These are phyloP conservation scores for Geosmithia morbida DNA, from an alignment of 2,329 filamentous ascomycete species.

Conservation along the genomic window DNA sequence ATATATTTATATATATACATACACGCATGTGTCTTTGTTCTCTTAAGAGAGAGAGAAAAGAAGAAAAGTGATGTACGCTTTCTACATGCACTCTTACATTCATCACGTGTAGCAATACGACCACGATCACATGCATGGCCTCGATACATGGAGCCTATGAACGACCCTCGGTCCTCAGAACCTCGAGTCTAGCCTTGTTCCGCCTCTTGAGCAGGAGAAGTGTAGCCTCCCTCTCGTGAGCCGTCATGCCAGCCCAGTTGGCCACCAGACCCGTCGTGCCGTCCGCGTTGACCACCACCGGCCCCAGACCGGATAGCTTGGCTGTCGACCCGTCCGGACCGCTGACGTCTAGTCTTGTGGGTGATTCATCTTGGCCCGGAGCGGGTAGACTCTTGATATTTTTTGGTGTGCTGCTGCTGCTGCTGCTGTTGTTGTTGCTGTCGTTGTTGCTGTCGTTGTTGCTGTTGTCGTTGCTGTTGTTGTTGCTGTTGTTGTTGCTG, in stretches of 20 bases:
- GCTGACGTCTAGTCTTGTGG: constrained; percentile 14
- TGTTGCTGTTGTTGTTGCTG: neutral
- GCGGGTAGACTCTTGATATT: constrained; percentile 1
- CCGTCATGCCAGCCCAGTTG: constrained; percentile 62
- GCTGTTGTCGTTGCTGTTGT: neutral
- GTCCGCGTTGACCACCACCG: constrained; percentile 60
- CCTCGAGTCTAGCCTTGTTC: constrained; percentile 48
- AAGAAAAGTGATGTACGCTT: no score
- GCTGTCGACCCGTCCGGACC: constrained; percentile 20
- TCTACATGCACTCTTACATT: no score
- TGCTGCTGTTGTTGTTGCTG: neutral
- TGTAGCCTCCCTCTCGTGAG: constrained; percentile 52
- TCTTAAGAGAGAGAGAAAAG: no score
- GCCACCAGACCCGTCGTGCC: constrained; percentile 56
- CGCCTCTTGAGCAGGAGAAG: constrained; percentile 52
- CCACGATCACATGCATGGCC: no score
- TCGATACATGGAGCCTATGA: no score
- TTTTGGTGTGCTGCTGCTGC: neutral
- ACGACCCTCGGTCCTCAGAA: constrained; percentile 18
- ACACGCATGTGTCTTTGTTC: no score
- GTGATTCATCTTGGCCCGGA: neutral
- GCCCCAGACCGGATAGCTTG: constrained; percentile 54
- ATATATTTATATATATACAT: no score
- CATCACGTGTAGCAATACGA: no score
- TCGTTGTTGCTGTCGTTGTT: neutral